phyloP scores from a whole-genome alignment of 1,284 basidiomycete genomes.

The Tetrapyrgos nigripes region DNA sequence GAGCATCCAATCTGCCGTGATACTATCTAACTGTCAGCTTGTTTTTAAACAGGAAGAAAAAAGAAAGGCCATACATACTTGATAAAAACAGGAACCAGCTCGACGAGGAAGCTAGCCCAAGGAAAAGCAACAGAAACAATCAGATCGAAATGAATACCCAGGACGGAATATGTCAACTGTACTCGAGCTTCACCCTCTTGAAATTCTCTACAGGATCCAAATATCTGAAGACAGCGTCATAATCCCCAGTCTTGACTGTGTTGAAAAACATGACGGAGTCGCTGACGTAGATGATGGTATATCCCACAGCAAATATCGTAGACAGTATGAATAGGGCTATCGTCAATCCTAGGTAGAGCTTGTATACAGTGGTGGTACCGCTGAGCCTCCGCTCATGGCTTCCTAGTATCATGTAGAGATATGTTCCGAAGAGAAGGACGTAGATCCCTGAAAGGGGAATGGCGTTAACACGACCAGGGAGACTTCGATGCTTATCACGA shows the following conservation, averaged over 20 bases:
- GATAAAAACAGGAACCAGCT: neutral
- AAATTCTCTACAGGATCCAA: neutral
- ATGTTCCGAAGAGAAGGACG: neutral
- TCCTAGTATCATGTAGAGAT: neutral
- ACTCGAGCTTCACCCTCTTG: neutral
- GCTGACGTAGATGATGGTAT: neutral
- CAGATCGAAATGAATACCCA: neutral
- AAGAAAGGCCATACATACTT: neutral
- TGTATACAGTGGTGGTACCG: neutral
- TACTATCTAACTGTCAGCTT: neutral
- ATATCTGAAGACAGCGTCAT: neutral
- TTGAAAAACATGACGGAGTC: neutral
- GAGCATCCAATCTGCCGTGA: constrained; percentile 3
- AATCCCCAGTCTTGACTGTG: neutral
- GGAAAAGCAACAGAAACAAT: neutral
- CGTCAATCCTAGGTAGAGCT: neutral
- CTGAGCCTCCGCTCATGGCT: neutral
- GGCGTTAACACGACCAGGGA: too few species aligned
- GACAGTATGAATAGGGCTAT: neutral
- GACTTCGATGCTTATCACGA: neutral
- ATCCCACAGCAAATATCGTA: neutral
- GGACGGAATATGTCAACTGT: neutral
- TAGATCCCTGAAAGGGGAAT: neutral
- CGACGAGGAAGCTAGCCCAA: neutral
- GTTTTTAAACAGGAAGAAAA: neutral